These are phyloP conservation scores for Emergomyces pasteurianus DNA, from an alignment of 2,329 filamentous ascomycete genomes.

Conservation along the genomic window DNA sequence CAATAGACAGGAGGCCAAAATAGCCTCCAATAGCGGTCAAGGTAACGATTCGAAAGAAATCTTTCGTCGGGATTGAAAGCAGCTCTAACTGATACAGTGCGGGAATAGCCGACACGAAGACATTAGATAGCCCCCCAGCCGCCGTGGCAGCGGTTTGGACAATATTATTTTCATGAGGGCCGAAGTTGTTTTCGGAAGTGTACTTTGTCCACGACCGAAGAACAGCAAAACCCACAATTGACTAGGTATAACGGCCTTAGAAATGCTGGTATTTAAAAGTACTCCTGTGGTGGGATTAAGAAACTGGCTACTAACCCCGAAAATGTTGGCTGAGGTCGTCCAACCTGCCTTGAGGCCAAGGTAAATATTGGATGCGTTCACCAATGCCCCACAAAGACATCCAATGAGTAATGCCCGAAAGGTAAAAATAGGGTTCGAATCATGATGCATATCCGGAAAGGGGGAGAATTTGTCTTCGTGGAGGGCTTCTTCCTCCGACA, in stretches of 20 bases:
- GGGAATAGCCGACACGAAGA: conserved; percentile 36
- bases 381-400: conserved; percentile 44
- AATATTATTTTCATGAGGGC: conserved; percentile 37
- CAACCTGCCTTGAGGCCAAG: conserved; percentile 42
- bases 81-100: conserved; percentile 34
- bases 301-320: conserved; percentile 4
- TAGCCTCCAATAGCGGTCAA: conserved; percentile 10
- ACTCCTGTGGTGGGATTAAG: neutral
- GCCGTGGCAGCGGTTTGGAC: conserved; percentile 36
- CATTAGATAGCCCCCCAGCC: conserved; percentile 31
- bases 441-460: neutral
- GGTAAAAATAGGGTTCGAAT: conserved; percentile 28
- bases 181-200: conserved; percentile 27
- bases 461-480: conserved; percentile 5
- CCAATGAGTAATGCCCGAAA: conserved; percentile 45
- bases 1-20: conserved; percentile 53
- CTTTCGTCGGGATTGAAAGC: conserved; percentile 13
- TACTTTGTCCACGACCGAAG: conserved; percentile 30
- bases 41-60: conserved; percentile 9
- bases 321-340: conserved; percentile 8
- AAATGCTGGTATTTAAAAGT: neutral
- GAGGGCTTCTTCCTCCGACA: neutral
- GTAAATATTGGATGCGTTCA: conserved; percentile 52
- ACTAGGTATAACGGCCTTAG: conserved; percentile 4
- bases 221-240: conserved; percentile 34